Evolutionary conservation across 2,329 filamentous ascomycete species (phyloP).

Genomic region (Aspergillus arachidicola): DNA sequence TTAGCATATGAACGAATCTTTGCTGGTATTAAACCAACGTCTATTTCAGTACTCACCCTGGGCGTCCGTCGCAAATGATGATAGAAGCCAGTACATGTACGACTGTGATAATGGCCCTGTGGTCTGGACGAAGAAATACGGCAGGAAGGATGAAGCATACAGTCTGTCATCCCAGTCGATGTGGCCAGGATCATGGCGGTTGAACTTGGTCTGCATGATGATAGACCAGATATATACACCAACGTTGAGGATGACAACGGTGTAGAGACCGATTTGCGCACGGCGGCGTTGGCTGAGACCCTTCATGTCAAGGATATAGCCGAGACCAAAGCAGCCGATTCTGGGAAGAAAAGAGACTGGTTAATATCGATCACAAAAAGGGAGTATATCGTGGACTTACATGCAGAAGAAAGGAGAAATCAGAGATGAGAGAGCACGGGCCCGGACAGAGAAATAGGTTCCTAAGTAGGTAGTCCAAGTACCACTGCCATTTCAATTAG

Average conservation of each 20-base stretch:
- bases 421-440: slow-evolving; percentile 49
- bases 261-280: slow-evolving; percentile 50
- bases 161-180: slow-evolving; percentile 52
- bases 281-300: slow-evolving; percentile 46
- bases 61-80: slow-evolving; percentile 47
- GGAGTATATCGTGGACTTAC: slow-evolving; percentile 24
- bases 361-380: neutral
- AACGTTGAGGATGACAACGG: slow-evolving; percentile 49
- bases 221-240: slow-evolving; percentile 57
- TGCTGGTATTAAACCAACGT: neutral
- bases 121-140: slow-evolving; percentile 54
- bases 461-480: slow-evolving; percentile 51
- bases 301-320: slow-evolving; percentile 49
- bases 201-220: slow-evolving; percentile 50
- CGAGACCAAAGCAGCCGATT: slow-evolving; percentile 53
- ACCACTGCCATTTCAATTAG: slow-evolving; percentile 31
- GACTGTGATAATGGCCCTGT: slow-evolving; percentile 48
- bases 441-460: slow-evolving; percentile 49
- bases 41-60: slow-evolving; percentile 34
- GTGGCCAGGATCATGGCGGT: slow-evolving; percentile 41
- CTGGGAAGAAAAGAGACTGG: slow-evolving; percentile 17
- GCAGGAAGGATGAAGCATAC: slow-evolving; percentile 49
- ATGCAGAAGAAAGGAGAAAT: slow-evolving; percentile 55
- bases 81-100: slow-evolving; percentile 51
- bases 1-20: neutral